Evolutionary conservation across 768 basidiomycete genomes (phyloP), one percentile per base, ranked within the genome.

Genomic region (Leccinellum albellum): DNA sequence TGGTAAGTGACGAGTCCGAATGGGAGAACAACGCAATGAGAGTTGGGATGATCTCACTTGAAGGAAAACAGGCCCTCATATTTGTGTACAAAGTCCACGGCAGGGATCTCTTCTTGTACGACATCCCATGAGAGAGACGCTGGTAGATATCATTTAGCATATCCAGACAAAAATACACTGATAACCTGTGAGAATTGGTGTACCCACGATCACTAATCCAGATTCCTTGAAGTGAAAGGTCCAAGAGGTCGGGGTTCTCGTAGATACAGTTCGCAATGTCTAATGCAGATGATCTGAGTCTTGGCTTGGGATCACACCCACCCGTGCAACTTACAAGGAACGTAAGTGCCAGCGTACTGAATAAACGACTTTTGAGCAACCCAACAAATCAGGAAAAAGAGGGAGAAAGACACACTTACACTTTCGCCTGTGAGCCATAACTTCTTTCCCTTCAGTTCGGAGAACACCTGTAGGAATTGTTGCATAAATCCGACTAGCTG

Each of bases 181-280:
- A 54, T 10, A 52, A 37, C 2, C 1, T n/a, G 50, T 6, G 37
- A 40, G n/a, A 20, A 20, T 0, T 42, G 5, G 17, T 50, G 29
- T 23, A 64, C 85, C 69, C 63, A 88, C 88, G 86, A 72, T 90
- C 87, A 26, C 78, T 75, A 24, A 89, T 81, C 85, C 87, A 90
- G 44, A 86, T 82, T 4, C 88, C 89, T 63, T 84, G 82, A 24
- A 90, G 75, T 29, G 78, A 72, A 20, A 91, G 75, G 44, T 82
- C 79, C 9, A 90, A 55, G 3, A 70, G 69, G 0, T 70, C 66
- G 1, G 85, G 80, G 46, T 89, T 74, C 32, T 80, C 78, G 62
- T 84, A 88, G 47, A 91, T 87, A 65, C 78, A 86, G 71, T 89
- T 83, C 2, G 89, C 88, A 55, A 88, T 85, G 65, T 90, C 88